Percentiles rank a stretch among this genome's conserved stretches.
phyloP scores from a whole-genome alignment of 208 protist species.

The Leishmania martiniquensis region DNA sequence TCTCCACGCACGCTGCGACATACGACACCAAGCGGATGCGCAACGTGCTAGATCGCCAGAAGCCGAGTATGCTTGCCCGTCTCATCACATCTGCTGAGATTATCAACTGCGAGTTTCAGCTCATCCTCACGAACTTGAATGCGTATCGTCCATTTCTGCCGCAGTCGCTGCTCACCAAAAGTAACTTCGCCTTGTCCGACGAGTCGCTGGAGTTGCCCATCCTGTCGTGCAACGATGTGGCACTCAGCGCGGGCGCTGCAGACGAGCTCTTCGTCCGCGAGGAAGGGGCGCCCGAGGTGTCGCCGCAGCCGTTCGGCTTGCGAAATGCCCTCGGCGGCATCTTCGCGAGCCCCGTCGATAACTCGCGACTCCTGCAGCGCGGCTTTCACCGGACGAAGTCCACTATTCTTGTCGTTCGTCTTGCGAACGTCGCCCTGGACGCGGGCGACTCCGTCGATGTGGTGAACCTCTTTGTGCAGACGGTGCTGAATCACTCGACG shows the following conservation, averaged over 20 bases:
- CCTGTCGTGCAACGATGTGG: neutral
- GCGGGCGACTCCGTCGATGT: slow-evolving; percentile 22
- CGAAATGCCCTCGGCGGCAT: slow-evolving; percentile 15
- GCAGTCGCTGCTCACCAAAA: slow-evolving; percentile 47
- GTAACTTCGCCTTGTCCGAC: slow-evolving; percentile 25
- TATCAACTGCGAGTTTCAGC: slow-evolving; percentile 54
- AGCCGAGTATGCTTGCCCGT: slow-evolving; percentile 10
- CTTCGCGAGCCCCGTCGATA: slow-evolving; percentile 24
- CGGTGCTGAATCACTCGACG: slow-evolving; percentile 37
- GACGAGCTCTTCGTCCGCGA: neutral
- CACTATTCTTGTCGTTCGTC: slow-evolving; percentile 44
- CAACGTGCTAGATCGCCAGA: slow-evolving; percentile 35
- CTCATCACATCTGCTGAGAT: slow-evolving; percentile 27
- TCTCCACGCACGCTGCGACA: slow-evolving; percentile 52
- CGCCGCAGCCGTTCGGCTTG: neutral
- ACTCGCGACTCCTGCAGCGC: slow-evolving; percentile 27
- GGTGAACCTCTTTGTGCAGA: slow-evolving; percentile 52
- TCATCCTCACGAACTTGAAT: slow-evolving; percentile 55
- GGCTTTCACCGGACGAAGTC: slow-evolving; percentile 49
- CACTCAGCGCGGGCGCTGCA: neutral
- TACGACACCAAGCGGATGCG: slow-evolving; percentile 65
- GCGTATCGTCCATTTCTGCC: slow-evolving; percentile 63
- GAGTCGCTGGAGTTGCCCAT: slow-evolving; percentile 1
- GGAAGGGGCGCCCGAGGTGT: neutral
- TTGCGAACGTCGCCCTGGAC: slow-evolving; percentile 30